Evolutionary conservation across 2,329 filamentous ascomycete species (phyloP).

Genomic region (Grosmannia clavigera): DNA sequence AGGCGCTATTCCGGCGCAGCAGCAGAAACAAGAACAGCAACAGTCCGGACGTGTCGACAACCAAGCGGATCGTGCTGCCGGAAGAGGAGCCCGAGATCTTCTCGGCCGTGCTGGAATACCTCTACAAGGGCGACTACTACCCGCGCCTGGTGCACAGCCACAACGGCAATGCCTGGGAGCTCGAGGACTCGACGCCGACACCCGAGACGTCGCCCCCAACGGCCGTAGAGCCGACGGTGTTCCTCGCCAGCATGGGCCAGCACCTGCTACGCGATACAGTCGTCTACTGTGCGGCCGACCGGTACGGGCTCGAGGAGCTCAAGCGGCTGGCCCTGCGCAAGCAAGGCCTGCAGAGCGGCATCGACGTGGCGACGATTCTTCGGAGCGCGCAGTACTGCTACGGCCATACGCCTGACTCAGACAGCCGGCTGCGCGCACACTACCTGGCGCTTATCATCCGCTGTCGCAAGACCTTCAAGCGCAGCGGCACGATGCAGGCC

Average conservation of each 20-base stretch:
- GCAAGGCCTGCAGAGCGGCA: slow-evolving; percentile 85
- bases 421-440: slow-evolving; percentile 87
- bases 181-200: slow-evolving; percentile 51
- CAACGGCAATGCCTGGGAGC: slow-evolving; percentile 75
- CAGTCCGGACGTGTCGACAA: slow-evolving; percentile 5
- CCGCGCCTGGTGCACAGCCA: slow-evolving; percentile 80
- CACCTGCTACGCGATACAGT: slow-evolving; percentile 82
- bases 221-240: slow-evolving; percentile 61
- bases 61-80: slow-evolving; percentile 60
- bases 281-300: slow-evolving; percentile 85
- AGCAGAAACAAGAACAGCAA: slow-evolving; percentile 1
- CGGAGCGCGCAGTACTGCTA: slow-evolving; percentile 91
- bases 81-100: slow-evolving; percentile 83
- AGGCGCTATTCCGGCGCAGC: slow-evolving; percentile 45
- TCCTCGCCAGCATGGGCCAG: slow-evolving; percentile 60
- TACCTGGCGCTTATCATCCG: slow-evolving; percentile 96
- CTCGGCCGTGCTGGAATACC: slow-evolving; percentile 86
- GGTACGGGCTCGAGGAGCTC: slow-evolving; percentile 83
- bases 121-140: slow-evolving; percentile 95
- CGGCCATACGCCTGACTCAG: slow-evolving; percentile 83
- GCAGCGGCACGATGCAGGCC: slow-evolving; percentile 95
- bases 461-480: slow-evolving; percentile 94
- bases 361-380: slow-evolving; percentile 84
- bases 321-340: slow-evolving; percentile 86
- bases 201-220: slow-evolving; percentile 24